These are phyloP conservation scores for Excoecaria cochinchinensis DNA, from an alignment of 345 rosid species.

Conservation along the genomic window DNA sequence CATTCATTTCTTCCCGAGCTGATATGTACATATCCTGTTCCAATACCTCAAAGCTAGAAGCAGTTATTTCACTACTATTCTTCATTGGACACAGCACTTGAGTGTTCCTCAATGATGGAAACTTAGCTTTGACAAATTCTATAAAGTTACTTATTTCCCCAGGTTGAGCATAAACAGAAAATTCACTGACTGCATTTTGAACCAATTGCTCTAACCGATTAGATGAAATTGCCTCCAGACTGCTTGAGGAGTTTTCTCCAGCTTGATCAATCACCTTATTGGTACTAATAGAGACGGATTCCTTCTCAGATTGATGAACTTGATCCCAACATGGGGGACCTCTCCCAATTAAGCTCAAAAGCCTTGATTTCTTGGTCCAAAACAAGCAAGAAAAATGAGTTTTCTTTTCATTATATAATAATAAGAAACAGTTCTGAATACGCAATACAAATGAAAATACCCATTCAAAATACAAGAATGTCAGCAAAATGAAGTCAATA, in stretches of 20 bases:
- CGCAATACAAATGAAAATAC: background rate
- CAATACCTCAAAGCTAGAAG: slow-evolving; percentile 45
- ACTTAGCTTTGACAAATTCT: slow-evolving; percentile 50
- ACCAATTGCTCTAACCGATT: slow-evolving; percentile 41
- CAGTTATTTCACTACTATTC: slow-evolving; percentile 41
- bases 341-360: slow-evolving; percentile 69
- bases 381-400: background rate
- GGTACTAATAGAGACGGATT: slow-evolving; percentile 21
- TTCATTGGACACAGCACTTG: slow-evolving; percentile 39
- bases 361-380: slow-evolving; percentile 79
- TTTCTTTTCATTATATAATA: background rate
- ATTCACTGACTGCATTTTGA: slow-evolving; percentile 48
- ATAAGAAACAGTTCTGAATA: slow-evolving; percentile 1
- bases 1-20: slow-evolving; percentile 40
- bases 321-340: slow-evolving; percentile 72
- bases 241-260: slow-evolving; percentile 34
- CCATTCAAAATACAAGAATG: background rate
- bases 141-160: slow-evolving; percentile 52
- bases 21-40: slow-evolving; percentile 60
- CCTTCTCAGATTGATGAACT: slow-evolving; percentile 40
- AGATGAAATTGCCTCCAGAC: slow-evolving; percentile 38
- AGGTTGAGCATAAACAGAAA: slow-evolving; percentile 35
- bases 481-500: background rate
- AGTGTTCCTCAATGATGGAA: slow-evolving; percentile 43
- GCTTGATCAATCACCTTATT: slow-evolving; percentile 36